A percentile compares a stretch with the other conserved stretches of the same genome.
These are phyloP conservation scores for Epichloe aotearoae DNA, from an alignment of 2,329 filamentous ascomycete species.

Conservation along the genomic window DNA sequence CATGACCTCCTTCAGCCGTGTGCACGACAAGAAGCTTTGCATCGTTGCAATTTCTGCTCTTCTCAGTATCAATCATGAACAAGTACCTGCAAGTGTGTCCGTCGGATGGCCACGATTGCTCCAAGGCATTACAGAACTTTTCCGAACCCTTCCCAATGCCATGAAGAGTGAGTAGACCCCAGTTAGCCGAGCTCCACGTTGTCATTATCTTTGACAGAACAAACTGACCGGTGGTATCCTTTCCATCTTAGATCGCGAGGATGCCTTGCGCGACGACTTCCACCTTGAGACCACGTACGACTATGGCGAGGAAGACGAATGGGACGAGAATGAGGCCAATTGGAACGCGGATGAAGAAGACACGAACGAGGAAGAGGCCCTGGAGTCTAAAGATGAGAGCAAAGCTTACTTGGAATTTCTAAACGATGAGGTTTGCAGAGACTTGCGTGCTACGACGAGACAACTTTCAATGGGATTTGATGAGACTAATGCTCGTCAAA, in stretches of 20 bases:
- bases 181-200: too few species aligned
- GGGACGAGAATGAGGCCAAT: constrained; percentile 67
- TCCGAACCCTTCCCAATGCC: constrained; percentile 79
- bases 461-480: too few species aligned
- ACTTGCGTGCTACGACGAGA: neutral
- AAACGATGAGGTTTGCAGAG: constrained; percentile 62
- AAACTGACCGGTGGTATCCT: neutral
- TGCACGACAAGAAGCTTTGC: constrained; percentile 97
- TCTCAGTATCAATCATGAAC: constrained; percentile 62
- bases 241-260: constrained; percentile 58
- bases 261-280: constrained; percentile 81
- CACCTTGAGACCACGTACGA: constrained; percentile 51
- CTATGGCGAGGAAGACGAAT: constrained; percentile 64
- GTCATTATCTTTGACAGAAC: neutral
- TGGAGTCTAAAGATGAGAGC: constrained; percentile 75
- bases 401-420: constrained; percentile 92
- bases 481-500: neutral
- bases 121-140: constrained; percentile 75
- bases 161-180: constrained; percentile 57
- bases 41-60: constrained; percentile 87
- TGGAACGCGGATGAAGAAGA: constrained; percentile 69
- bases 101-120: constrained; percentile 90
- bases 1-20: constrained; percentile 83
- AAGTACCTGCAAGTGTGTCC: constrained; percentile 84
- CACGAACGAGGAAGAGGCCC: constrained; percentile 49